phyloP scores from a whole-genome alignment of 106 monocot species.

The Xerophyta viscosa region DNA sequence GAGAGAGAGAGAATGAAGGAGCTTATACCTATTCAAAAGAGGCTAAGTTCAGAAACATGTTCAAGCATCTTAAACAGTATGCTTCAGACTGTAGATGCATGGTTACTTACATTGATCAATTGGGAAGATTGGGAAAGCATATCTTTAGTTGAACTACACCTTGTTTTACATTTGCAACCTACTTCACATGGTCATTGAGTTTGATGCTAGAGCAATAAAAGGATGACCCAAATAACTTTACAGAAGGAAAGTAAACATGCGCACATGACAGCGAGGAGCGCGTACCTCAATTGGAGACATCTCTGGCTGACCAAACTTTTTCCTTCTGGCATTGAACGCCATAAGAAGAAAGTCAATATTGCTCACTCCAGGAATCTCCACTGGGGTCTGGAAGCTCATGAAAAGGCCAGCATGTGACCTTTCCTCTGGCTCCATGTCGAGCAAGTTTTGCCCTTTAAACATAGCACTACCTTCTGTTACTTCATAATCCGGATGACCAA shows the following conservation, averaged over 20 bases:
- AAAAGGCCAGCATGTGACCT: slow-evolving; percentile 96
- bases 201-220: background rate
- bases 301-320: slow-evolving; percentile 49
- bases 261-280: too few species aligned
- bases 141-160: too few species aligned
- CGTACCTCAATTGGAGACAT: slow-evolving; percentile 83
- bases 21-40: too few species aligned
- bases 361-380: slow-evolving; percentile 97
- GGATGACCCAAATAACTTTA: background rate
- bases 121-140: too few species aligned
- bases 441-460: slow-evolving; percentile 79
- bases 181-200: too few species aligned
- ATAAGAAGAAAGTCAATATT: slow-evolving; percentile 94
- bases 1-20: too few species aligned
- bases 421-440: slow-evolving; percentile 87
- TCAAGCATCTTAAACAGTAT: too few species aligned
- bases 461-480: slow-evolving; percentile 66
- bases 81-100: too few species aligned
- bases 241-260: too few species aligned
- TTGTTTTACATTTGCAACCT: too few species aligned
- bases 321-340: slow-evolving; percentile 70
- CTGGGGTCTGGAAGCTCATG: slow-evolving; percentile 90
- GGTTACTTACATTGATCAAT: too few species aligned
- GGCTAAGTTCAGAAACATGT: too few species aligned
- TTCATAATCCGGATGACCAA: slow-evolving; percentile 97